Evolutionary conservation across 148 eudicot genomes (phyloP).

Genomic region (Tetragonia tetragonoides): DNA sequence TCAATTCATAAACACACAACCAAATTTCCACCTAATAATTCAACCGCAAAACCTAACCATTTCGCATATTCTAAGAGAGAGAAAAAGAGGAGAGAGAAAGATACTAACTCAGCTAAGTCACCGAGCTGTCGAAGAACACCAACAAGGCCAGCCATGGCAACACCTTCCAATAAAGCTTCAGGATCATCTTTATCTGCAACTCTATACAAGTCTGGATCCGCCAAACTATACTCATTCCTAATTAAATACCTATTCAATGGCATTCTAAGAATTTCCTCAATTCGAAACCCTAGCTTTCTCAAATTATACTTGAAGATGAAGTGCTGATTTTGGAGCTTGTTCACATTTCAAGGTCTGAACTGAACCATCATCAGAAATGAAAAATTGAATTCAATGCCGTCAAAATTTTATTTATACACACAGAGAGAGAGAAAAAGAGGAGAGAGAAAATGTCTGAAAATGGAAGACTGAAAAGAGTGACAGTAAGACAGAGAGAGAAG

Average conservation of each 20-base stretch:
- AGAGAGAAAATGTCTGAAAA: constrained; percentile 5
- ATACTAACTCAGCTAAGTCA: constrained; percentile 83
- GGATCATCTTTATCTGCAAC: constrained; percentile 93
- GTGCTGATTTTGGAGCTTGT: neutral
- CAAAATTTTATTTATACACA: neutral
- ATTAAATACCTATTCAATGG: constrained; percentile 68
- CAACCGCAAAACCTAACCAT: constrained; percentile 6
- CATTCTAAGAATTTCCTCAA: constrained; percentile 34
- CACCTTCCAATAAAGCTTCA: constrained; percentile 91
- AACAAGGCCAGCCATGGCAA: constrained; percentile 97
- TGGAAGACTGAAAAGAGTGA: constrained; percentile 18
- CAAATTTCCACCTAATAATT: neutral
- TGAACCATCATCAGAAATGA: constrained; percentile 3
- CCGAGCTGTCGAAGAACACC: constrained; percentile 97
- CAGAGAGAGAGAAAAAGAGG: constrained; percentile 4
- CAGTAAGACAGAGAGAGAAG: neutral
- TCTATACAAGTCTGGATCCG: constrained; percentile 86
- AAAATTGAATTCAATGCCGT: constrained; percentile 7
- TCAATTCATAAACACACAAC: neutral
- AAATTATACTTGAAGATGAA: neutral
- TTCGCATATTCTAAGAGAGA: neutral
- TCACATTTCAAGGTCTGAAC: constrained; percentile 22
- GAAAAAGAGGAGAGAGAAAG: constrained; percentile 6
- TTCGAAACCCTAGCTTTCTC: constrained; percentile 21
- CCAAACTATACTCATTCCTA: constrained; percentile 82